phyloP scores from a whole-genome alignment of 2,329 filamentous ascomycete genomes.

The Teratosphaeria gauchensis region DNA sequence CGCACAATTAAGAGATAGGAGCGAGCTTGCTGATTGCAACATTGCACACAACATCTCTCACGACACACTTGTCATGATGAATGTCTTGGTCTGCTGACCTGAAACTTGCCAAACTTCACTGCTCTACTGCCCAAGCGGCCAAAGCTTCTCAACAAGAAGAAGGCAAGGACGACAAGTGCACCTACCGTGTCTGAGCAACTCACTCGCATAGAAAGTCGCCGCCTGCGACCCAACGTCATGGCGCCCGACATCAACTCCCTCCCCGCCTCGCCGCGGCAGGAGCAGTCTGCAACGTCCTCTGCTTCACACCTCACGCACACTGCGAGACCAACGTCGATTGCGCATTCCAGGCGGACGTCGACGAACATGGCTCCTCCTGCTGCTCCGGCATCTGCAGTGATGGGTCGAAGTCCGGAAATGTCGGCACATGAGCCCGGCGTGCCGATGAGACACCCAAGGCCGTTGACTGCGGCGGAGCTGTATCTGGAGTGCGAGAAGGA shows the following conservation, averaged over 20 bases:
- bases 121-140: neutral
- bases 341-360: constrained; percentile 13
- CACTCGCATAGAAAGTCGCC: neutral
- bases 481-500: constrained; percentile 88
- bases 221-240: constrained; percentile 25
- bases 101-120: neutral
- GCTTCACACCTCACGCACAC: neutral
- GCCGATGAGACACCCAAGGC: constrained; percentile 75
- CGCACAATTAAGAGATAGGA: too few relatives aligned
- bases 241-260: constrained; percentile 41
- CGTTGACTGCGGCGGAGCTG: constrained; percentile 78
- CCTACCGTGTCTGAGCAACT: neutral
- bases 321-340: constrained; percentile 8
- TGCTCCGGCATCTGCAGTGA: neutral
- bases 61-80: neutral
- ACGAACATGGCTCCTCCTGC: constrained; percentile 8
- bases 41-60: neutral
- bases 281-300: constrained; percentile 20
- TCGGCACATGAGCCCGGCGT: constrained; percentile 17
- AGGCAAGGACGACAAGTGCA: neutral
- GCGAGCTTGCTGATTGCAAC: neutral
- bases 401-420: constrained; percentile 4
- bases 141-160: neutral
- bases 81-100: neutral
- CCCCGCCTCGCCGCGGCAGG: constrained; percentile 27